Percentiles rank a stretch among this genome's conserved stretches.
These are phyloP conservation scores for Suillus weaverae DNA, from an alignment of 768 basidiomycete species.

Conservation along the genomic window DNA sequence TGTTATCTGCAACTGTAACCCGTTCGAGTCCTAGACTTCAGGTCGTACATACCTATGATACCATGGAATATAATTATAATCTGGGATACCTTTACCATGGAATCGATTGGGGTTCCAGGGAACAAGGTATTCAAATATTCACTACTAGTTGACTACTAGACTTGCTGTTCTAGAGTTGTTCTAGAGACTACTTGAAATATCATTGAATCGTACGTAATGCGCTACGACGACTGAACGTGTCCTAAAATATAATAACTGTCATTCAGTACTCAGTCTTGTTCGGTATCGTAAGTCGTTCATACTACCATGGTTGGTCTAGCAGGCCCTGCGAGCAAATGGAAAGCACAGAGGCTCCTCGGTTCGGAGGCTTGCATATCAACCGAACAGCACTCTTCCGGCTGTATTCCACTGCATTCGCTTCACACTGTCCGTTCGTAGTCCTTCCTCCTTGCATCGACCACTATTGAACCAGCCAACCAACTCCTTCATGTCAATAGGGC, in stretches of 20 bases:
- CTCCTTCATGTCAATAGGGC: background rate
- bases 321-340: background rate
- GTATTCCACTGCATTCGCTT: background rate
- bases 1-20: conserved; percentile 70
- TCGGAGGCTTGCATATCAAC: background rate
- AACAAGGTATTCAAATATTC: too few relatives aligned
- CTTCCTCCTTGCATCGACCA: background rate
- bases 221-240: background rate
- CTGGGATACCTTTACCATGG: background rate
- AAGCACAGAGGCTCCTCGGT: background rate
- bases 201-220: background rate
- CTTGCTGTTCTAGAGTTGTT: too few relatives aligned
- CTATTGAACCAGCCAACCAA: background rate
- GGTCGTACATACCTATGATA: background rate
- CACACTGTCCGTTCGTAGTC: background rate
- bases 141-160: too few relatives aligned
- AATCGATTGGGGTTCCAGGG: too few relatives aligned
- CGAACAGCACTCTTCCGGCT: background rate
- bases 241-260: too few relatives aligned
- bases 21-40: conserved; percentile 40
- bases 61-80: background rate
- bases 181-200: too few relatives aligned
- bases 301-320: background rate
- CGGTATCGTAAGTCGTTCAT: background rate
- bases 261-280: background rate